A percentile compares a stretch with the other conserved stretches of the same genome.
Conservation (phyloP, 306 rosid species). For the Alnus rubra region DNA sequence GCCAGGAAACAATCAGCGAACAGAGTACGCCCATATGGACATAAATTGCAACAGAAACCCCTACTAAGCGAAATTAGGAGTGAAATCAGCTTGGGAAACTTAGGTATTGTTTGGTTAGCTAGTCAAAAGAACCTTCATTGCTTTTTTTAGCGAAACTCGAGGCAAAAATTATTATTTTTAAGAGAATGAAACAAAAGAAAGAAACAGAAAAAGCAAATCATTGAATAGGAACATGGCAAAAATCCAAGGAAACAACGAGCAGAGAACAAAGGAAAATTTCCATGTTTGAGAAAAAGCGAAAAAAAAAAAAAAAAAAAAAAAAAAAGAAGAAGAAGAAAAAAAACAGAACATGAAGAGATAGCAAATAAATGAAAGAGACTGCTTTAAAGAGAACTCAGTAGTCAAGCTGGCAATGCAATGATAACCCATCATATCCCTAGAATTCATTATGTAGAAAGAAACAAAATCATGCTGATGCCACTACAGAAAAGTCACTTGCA, state of each 20-base stretch:
- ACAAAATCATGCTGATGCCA: slow-evolving; percentile 42
- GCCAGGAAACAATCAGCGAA: slow-evolving; percentile 14
- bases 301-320: neutral
- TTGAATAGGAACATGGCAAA: slow-evolving; percentile 3
- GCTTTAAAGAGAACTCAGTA: slow-evolving; percentile 15
- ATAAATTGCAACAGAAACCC: neutral
- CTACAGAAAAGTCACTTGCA: slow-evolving; percentile 29
- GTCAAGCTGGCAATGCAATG: slow-evolving; percentile 28
- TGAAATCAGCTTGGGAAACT: neutral
- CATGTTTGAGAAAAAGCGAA: neutral
- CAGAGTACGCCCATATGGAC: neutral
- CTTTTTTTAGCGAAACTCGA: neutral
- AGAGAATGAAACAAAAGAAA: slow-evolving; percentile 3
- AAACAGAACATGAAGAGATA: neutral
- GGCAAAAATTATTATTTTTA: neutral
- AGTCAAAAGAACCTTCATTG: neutral
- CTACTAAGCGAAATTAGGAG: neutral
- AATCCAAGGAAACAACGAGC: neutral
- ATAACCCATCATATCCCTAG: slow-evolving; percentile 39
- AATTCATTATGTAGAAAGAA: slow-evolving; percentile 31
- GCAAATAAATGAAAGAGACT: neutral
- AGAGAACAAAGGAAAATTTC: neutral
- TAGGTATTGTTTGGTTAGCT: neutral
- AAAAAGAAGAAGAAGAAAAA: no score
- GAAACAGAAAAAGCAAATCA: neutral